Conservation (phyloP, 2,329 filamentous ascomycete genomes). For the Alternaria viburni region DNA sequence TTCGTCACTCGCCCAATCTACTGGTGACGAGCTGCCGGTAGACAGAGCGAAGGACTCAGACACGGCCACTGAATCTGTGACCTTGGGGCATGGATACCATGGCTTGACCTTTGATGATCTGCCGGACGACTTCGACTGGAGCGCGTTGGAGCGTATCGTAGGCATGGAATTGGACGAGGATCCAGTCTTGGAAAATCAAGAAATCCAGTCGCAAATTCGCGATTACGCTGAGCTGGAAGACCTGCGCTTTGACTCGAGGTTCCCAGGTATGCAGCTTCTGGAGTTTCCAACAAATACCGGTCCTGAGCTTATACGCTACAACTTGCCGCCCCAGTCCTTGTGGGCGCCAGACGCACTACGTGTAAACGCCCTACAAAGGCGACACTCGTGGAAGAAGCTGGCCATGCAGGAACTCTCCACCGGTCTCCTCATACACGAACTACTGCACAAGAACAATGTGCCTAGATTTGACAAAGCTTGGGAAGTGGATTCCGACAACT, state of each 20-base stretch:
- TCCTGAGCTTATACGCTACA: constrained; percentile 28
- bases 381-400: constrained; percentile 53
- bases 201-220: constrained; percentile 19
- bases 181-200: constrained; percentile 17
- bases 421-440: constrained; percentile 48
- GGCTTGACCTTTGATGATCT: constrained; percentile 18
- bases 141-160: constrained; percentile 16
- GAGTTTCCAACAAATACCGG: constrained; percentile 53
- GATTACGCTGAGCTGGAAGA: constrained; percentile 25
- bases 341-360: constrained; percentile 49
- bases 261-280: constrained; percentile 29
- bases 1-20: constrained; percentile 39
- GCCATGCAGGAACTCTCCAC: constrained; percentile 50
- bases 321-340: constrained; percentile 55
- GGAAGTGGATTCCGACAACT: background rate
- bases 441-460: constrained; percentile 33
- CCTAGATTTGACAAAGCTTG: constrained; percentile 3
- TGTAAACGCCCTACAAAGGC: constrained; percentile 33
- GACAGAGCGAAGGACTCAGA: background rate
- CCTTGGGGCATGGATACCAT: background rate
- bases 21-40: background rate
- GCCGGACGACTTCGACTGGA: constrained; percentile 32
- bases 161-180: constrained; percentile 39
- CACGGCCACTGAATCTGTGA: background rate
- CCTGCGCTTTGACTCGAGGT: constrained; percentile 37